Base-by-base conservation (phyloP, 148 eudicot species). In the Chenopodium quinoa region DNA sequence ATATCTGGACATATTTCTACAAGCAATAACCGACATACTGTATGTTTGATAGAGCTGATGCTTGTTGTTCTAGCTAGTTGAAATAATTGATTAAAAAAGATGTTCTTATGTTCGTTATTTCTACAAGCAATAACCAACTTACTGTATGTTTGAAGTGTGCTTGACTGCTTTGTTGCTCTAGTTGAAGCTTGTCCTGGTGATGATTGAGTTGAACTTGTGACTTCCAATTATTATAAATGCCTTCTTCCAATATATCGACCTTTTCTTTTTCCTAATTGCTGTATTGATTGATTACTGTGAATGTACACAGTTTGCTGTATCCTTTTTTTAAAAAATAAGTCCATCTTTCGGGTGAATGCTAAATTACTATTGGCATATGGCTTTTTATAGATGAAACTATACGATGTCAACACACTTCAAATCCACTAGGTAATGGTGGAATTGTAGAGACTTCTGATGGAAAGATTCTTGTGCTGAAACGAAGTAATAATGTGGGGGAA, bases 371-470 rank as follows among this genome's bases (percentile, higher is more conserved):
- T 74, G 44, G 16, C 31, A 7, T 32, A 80, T 76, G 29, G 19
- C 72, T 84, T 46, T 77, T 78, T 73, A 23, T 79, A 92, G 99
- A 92, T 91, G 95, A 97, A 79, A 83, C 89, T 84, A 67, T 79
- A 80, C 88, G 83, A 72, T 92, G 97, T 86, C 93, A 93, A 83
- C 98, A 97, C 84, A 92, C 95, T 66, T 85, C 98, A 19, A 97
- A 88, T 83, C 99, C 99, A 32, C 85, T 94, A 47, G 99, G 99
- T 58, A 97, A 97, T 87, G 99, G 91, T 78, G 98, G 97, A 74
- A 77, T 96, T 83, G 90, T 95, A 29, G 93, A 91, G 88, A 93
- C 98, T 73, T 85, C 89, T 75, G 96, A 95, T 83, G 88, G 85
- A 56, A 88, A 56, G 78, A 91, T 96, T 82, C 89, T 92, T 83